These are phyloP conservation scores for Collariella sp. DNA, from an alignment of 495 filamentous ascomycete species.

Conservation along the genomic window DNA sequence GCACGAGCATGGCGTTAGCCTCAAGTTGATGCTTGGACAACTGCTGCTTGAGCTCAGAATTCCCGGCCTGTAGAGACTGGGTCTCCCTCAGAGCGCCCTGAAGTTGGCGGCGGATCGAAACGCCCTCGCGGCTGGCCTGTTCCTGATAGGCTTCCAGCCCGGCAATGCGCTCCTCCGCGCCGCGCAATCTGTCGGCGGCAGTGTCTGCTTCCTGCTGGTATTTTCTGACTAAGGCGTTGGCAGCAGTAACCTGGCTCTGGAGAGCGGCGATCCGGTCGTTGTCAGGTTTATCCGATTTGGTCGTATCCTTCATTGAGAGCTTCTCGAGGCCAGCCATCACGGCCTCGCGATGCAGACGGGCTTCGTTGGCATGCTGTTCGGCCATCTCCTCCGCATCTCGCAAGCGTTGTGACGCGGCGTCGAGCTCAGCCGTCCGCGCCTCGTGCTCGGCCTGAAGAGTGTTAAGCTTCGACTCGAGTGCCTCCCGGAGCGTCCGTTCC, in stretches of 20 bases:
- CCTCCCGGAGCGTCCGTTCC: slow-evolving; percentile 66
- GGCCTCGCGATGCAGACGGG: slow-evolving; percentile 73
- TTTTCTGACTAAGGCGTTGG: slow-evolving; percentile 70
- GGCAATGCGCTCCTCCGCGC: slow-evolving; percentile 91
- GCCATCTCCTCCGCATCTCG: slow-evolving; percentile 84
- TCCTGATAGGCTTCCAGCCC: slow-evolving; percentile 95
- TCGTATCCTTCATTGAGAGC: slow-evolving; percentile 45
- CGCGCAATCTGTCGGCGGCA: slow-evolving; percentile 78
- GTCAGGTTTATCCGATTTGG: slow-evolving; percentile 44
- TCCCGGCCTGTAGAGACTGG: slow-evolving; percentile 64
- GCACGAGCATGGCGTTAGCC: slow-evolving; percentile 79
- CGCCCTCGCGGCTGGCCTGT: slow-evolving; percentile 84
- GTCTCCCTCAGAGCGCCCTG: slow-evolving; percentile 73
- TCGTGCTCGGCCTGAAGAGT: slow-evolving; percentile 82
- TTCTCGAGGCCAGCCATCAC: slow-evolving; percentile 77
- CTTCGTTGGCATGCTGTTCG: slow-evolving; percentile 81
- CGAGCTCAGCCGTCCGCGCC: slow-evolving; percentile 70
- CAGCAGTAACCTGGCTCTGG: slow-evolving; percentile 68
- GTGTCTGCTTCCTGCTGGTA: slow-evolving; percentile 86
- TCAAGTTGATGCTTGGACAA: slow-evolving; percentile 79
- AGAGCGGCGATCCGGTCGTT: slow-evolving; percentile 71
- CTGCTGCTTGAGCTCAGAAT: slow-evolving; percentile 68
- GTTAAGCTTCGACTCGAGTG: slow-evolving; percentile 66
- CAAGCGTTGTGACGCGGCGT: slow-evolving; percentile 60
- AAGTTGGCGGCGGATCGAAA: slow-evolving; percentile 80